Conservation (phyloP, 129 eudicot genomes). For the Solidago caesia region DNA sequence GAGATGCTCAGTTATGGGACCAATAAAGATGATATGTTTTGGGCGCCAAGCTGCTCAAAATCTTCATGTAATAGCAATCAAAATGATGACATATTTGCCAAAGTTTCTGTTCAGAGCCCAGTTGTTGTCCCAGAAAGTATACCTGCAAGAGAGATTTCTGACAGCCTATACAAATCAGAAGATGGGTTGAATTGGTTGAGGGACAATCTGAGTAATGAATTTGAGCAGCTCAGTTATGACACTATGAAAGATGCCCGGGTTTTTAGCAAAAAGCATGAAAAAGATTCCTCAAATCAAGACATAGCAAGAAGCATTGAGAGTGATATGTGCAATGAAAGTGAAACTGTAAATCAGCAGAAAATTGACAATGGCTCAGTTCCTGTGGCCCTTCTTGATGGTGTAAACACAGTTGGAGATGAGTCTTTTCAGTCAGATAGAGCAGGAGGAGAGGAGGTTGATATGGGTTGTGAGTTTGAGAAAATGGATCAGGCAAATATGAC, state of each 20-base stretch:
- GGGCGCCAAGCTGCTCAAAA: neutral
- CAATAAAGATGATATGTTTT: neutral
- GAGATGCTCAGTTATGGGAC: neutral
- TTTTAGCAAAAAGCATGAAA: slow-evolving; percentile 7
- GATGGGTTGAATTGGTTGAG: slow-evolving; percentile 15
- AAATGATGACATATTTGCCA: no score
- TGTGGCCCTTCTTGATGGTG: slow-evolving; percentile 23
- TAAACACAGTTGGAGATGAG: slow-evolving; percentile 2
- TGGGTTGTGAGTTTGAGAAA: slow-evolving; percentile 23
- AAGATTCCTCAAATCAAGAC: slow-evolving; percentile 28
- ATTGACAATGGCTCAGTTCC: slow-evolving; percentile 18
- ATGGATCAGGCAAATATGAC: slow-evolving; percentile 14
- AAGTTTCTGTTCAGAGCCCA: neutral
- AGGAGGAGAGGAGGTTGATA: neutral
- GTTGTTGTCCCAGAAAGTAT: neutral
- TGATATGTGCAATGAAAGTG: slow-evolving; percentile 18
- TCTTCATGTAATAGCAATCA: neutral
- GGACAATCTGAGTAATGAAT: slow-evolving; percentile 11
- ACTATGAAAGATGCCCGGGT: slow-evolving; percentile 3
- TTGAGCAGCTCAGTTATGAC: slow-evolving; percentile 10
- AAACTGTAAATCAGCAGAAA: slow-evolving; percentile 20
- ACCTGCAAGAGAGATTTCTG: neutral
- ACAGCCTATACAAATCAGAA: neutral
- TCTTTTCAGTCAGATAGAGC: neutral
- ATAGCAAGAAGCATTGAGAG: slow-evolving; percentile 23